phyloP scores from a whole-genome alignment of 306 rosid species.

The Inga oerstediana region DNA sequence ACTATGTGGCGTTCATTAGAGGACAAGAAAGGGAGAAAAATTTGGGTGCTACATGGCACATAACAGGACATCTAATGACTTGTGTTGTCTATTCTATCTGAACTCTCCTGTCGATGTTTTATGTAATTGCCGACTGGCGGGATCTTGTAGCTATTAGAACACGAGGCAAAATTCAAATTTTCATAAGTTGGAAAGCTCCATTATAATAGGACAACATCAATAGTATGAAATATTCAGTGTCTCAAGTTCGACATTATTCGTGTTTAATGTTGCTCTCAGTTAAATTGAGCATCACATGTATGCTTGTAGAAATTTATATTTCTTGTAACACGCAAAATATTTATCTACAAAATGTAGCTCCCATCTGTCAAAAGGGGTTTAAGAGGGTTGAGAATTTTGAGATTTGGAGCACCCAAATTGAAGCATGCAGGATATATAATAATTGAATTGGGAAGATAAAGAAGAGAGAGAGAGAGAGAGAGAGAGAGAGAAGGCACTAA shows the following conservation, averaged over 20 bases:
- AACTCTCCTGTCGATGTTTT: not conserved
- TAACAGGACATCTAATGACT: not conserved
- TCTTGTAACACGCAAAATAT: not conserved
- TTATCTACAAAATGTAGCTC: not conserved
- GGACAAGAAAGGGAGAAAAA: conserved; percentile 1
- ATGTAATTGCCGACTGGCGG: not conserved
- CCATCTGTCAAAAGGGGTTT: not conserved
- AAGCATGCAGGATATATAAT: conserved; percentile 37
- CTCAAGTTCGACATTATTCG: not conserved
- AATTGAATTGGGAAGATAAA: conserved; percentile 33
- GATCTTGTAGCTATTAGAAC: not conserved
- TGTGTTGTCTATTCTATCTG: conserved; percentile 8
- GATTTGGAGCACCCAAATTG: conserved; percentile 54
- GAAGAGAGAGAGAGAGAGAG: conserved; percentile 29
- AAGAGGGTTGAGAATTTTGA: conserved; percentile 40
- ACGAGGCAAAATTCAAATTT: not conserved
- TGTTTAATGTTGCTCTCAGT: not conserved
- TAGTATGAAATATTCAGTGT: not conserved
- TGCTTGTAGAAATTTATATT: not conserved
- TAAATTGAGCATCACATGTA: not conserved
- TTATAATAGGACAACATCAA: not conserved
- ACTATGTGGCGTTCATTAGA: not conserved
- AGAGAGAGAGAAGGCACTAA: conserved; percentile 31
- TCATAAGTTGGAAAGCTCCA: not conserved
- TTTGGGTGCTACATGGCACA: not conserved